These are phyloP conservation scores for Uncinocarpus reesii DNA, from an alignment of 2,329 filamentous ascomycete genomes.

Conservation along the genomic window DNA sequence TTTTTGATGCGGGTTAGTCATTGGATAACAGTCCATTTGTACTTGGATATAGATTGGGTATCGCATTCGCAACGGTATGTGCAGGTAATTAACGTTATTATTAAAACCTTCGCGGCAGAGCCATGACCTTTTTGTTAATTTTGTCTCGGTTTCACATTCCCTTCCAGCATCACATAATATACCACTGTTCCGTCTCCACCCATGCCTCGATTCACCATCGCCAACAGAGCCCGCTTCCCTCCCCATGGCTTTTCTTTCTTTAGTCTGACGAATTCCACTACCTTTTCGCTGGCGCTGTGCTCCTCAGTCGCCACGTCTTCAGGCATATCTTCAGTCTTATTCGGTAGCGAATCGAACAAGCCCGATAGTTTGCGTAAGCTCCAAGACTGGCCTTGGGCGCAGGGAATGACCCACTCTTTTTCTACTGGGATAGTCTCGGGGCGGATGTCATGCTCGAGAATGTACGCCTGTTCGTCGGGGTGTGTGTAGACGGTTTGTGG, in stretches of 20 bases:
- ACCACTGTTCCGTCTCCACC: constrained; percentile 52
- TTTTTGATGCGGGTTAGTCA: neutral
- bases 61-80: no score
- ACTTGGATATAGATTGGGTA: no score
- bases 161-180: constrained; percentile 56
- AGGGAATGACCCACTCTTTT: constrained; percentile 51
- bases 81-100: no score
- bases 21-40: neutral
- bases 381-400: constrained; percentile 51
- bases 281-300: constrained; percentile 22
- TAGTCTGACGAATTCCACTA: constrained; percentile 27
- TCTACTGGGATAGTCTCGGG: constrained; percentile 41
- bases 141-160: constrained; percentile 54
- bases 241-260: constrained; percentile 32
- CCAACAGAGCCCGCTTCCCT: constrained; percentile 47
- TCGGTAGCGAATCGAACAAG: constrained; percentile 46
- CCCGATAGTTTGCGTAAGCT: constrained; percentile 45
- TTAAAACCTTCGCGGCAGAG: neutral
- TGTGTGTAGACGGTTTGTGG: constrained; percentile 52
- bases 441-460: constrained; percentile 43
- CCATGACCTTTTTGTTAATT: constrained; percentile 37
- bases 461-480: constrained; percentile 53
- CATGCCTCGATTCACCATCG: constrained; percentile 43
- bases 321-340: constrained; percentile 18
- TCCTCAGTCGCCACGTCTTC: constrained; percentile 17